A percentile compares a stretch with the other conserved stretches of the same genome.
These are phyloP conservation scores for Avena sativa DNA, from an alignment of 176 grass and related monocot genomes.

Conservation along the genomic window DNA sequence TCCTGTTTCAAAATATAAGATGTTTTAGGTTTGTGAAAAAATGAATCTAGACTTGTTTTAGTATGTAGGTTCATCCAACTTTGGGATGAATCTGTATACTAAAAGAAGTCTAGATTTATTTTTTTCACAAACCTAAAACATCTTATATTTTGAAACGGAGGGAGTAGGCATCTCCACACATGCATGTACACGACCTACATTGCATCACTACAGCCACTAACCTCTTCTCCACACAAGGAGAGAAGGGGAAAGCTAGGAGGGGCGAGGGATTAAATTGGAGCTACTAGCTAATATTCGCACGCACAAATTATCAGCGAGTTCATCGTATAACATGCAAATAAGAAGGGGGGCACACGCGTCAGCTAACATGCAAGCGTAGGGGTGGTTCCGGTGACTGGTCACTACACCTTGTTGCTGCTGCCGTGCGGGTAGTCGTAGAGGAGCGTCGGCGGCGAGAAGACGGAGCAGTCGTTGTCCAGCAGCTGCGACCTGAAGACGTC, in stretches of 20 bases:
- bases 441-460: slow-evolving; percentile 55
- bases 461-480: slow-evolving; percentile 54
- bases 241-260: background rate
- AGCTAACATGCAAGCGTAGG: background rate
- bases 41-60: too few relatives aligned
- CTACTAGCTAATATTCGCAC: background rate
- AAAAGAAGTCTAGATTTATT: too few relatives aligned
- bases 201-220: background rate
- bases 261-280: slow-evolving; percentile 12
- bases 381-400: slow-evolving; percentile 31
- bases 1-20: too few relatives aligned
- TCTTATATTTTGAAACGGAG: too few relatives aligned
- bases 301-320: slow-evolving; percentile 32
- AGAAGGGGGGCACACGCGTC: slow-evolving; percentile 23
- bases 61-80: too few relatives aligned
- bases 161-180: slow-evolving; percentile 22
- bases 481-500: slow-evolving; percentile 49
- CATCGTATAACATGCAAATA: too few relatives aligned
- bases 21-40: too few relatives aligned
- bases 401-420: slow-evolving; percentile 47
- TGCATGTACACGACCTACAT: slow-evolving; percentile 26
- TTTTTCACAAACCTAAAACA: too few relatives aligned
- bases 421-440: slow-evolving; percentile 53
- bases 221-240: background rate
- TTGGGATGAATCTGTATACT: too few relatives aligned